Conservation (phyloP, 2,329 filamentous ascomycete genomes). For the Exophiala aquamarina region DNA sequence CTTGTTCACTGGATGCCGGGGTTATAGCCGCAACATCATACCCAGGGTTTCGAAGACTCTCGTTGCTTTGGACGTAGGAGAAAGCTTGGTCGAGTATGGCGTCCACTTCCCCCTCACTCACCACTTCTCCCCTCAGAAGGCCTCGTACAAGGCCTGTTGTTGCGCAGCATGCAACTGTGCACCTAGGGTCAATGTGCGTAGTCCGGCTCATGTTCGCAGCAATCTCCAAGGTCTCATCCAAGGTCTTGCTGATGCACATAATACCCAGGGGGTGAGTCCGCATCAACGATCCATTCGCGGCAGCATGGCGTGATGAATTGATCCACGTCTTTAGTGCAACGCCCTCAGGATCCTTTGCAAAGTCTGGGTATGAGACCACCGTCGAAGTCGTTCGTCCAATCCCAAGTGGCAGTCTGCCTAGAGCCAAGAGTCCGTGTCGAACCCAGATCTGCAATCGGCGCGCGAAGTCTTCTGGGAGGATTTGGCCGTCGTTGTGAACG, state of each 20-base stretch:
- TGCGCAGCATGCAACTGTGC: neutral
- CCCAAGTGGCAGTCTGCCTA: neutral
- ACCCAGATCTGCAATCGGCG: neutral
- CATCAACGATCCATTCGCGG: constrained; percentile 1
- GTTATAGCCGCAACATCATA: neutral
- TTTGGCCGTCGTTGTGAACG: neutral
- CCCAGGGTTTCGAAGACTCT: neutral
- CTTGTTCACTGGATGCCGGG: neutral
- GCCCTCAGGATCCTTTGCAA: neutral
- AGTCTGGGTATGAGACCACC: neutral
- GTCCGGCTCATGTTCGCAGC: neutral
- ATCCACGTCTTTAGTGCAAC: neutral
- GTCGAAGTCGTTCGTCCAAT: neutral
- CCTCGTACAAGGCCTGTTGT: neutral
- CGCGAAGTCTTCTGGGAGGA: neutral
- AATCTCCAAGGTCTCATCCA: neutral
- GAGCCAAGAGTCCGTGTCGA: neutral
- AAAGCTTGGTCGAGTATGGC: neutral
- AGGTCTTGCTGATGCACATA: neutral
- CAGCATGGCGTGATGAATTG: neutral
- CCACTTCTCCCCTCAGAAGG: neutral
- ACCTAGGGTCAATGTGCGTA: neutral
- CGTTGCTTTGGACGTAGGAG: neutral
- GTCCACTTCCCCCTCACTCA: neutral
- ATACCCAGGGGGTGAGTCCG: neutral